Percentiles rank a stretch among this genome's conserved stretches.
Evolutionary conservation across 2,329 filamentous ascomycete species (phyloP).

Genomic region (Dothidotthia symphoricarpi): DNA sequence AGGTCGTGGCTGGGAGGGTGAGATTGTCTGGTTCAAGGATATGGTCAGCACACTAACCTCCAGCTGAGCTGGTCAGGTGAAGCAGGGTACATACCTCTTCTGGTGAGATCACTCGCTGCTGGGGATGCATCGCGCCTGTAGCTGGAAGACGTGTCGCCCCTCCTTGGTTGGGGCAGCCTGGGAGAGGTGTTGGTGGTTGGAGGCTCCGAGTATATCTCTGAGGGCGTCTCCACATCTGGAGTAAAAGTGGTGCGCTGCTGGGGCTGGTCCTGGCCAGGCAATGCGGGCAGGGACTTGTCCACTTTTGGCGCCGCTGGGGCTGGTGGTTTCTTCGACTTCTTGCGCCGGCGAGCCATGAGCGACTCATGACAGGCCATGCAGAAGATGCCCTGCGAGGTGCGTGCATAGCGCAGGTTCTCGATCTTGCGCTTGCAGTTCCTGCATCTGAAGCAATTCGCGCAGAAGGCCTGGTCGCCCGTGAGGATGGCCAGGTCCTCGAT

Average conservation of each 20-base stretch:
- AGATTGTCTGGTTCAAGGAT: conserved; percentile 54
- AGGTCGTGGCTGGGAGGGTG: conserved; percentile 71
- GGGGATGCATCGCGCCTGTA: conserved; percentile 43
- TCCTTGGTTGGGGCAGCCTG: conserved; percentile 35
- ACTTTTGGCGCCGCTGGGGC: conserved; percentile 56
- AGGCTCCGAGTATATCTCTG: conserved; percentile 62
- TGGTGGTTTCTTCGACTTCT: conserved; percentile 66
- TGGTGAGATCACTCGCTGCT: conserved; percentile 28
- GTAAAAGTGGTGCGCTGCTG: conserved; percentile 60
- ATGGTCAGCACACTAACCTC: conserved; percentile 8
- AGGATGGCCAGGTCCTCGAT: conserved; percentile 97
- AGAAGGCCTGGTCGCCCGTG: conserved; percentile 97
- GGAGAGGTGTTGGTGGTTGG: conserved; percentile 68
- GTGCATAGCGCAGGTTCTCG: conserved; percentile 94
- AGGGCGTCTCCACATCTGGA: conserved; percentile 56
- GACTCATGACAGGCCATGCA: conserved; percentile 99
- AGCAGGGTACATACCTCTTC: conserved; percentile 32
- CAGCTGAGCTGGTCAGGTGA: too few species aligned
- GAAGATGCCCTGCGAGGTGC: conserved; percentile 97
- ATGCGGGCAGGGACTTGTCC: conserved; percentile 89
- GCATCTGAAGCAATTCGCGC: conserved; percentile 94
- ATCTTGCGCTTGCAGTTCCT: conserved; percentile 99
- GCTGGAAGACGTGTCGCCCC: conserved; percentile 38
- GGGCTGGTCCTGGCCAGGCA: conserved; percentile 70
- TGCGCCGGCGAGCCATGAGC: conserved; percentile 86